Base-by-base conservation (phyloP, 371 early-diverging fungal genomes). In the Lichtheimia ramosa region DNA sequence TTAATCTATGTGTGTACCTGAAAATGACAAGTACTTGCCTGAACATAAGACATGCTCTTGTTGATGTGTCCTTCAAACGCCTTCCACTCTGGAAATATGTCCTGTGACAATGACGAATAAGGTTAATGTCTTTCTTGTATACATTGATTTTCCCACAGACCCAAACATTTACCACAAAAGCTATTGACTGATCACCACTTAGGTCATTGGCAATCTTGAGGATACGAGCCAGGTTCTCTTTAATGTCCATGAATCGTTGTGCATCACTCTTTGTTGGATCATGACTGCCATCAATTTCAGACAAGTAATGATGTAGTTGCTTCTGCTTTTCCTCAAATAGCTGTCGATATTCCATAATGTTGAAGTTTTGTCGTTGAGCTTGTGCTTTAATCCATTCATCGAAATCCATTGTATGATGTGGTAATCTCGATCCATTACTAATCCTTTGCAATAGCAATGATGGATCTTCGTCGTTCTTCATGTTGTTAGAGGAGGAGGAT, bases 21-120 rank as follows among this genome's bases (percentile, higher is more conserved):
- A 34, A 2, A 34, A 8, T 34, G 8, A 8, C n/a, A n/a, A n/a
- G n/a, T 34, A 39, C 52, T 61, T 63, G 70, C 74, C 61, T 77
- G 72, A 0, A 79, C 72, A 66, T 71, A 79, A 0, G 62, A 50
- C 3, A 74, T 70, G 2, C 73, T 23, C 39, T 71, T 69, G 8
- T 66, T 57, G 23, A 79, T 60, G 25, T 61, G 59, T 10, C 53
- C 64, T 59, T 79, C 74, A 46, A 69, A 79, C 8, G 62, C 13
- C 12, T 58, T 62, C 79, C 79, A 79, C 51, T 75, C 79, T 13
- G 75, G 75, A 43, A 66, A 79, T 21, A 79, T 65, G 51, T 74
- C 63, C 71, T 71, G 21, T 55, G 16, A 15, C 13, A 12, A 51
- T 8, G 34, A 34, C 34, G 34, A 34, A 34, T 34, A 34, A 34